These are phyloP conservation scores for Epipyxis sp. DNA, from an alignment of 108 stramenopile genomes.

Conservation along the genomic window DNA sequence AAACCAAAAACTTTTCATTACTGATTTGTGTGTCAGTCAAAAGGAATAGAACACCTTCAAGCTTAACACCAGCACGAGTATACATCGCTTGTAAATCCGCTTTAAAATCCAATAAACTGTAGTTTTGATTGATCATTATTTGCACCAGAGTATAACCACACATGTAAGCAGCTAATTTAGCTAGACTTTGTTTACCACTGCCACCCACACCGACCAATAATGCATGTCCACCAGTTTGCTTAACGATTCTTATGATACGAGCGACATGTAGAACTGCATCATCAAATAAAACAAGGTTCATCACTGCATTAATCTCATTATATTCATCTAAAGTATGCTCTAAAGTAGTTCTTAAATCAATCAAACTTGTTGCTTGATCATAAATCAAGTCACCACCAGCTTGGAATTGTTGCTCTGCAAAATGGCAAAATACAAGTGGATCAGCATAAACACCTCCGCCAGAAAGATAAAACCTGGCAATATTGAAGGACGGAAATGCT, in stretches of 20 bases:
- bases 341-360: conserved; percentile 39
- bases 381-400: conserved; percentile 48
- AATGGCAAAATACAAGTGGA: conserved; percentile 59
- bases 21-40: conserved; percentile 62
- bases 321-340: conserved; percentile 53
- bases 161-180: conserved; percentile 55
- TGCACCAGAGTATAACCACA: conserved; percentile 46
- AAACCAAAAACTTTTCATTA: conserved; percentile 60
- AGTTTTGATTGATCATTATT: conserved; percentile 49
- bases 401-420: conserved; percentile 41
- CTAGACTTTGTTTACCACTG: conserved; percentile 66
- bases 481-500: conserved; percentile 52
- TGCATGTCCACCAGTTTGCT: conserved; percentile 66
- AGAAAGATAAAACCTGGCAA: conserved; percentile 52
- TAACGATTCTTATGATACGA: conserved; percentile 62
- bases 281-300: conserved; percentile 68
- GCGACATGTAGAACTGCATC: conserved; percentile 69
- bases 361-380: conserved; percentile 45
- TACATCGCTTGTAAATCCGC: conserved; percentile 58
- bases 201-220: conserved; percentile 75
- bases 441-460: conserved; percentile 50
- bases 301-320: conserved; percentile 60
- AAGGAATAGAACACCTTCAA: conserved; percentile 52
- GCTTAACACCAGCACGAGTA: conserved; percentile 46
- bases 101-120: conserved; percentile 51